Base-by-base conservation (phyloP, 768 basidiomycete genomes). In the Pleurotus salmoneostramineus region DNA sequence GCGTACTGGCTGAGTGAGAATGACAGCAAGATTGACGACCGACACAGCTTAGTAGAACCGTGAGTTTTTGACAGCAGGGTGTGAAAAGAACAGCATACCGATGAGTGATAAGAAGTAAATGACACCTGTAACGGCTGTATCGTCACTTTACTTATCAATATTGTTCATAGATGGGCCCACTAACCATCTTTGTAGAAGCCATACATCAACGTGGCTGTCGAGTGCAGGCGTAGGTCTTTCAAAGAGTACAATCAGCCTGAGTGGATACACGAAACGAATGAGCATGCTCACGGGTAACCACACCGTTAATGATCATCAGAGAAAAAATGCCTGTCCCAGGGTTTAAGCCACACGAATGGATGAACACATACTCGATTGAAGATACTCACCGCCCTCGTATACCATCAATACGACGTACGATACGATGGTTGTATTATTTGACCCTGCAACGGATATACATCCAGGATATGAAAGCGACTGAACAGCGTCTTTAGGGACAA, bases 1-100 rank as follows among this genome's bases (percentile, higher is more conserved):
- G 36, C 50, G 34, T 37, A 51, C 52, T 21, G 52, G 52, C 27
- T 55, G 52, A 27, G 52, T 55, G 52, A 55, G 52, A 8, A 55
- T 55, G n/a, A 55, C 31, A n/a, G 43, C 21, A 7, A 55, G 40
- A 31, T 55, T 55, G 8, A 55, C 37, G 14, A n/a, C 31, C 12
- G 52, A 55, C 4, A 42, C 40, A 36, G n/a, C 52, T 55, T 14
- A 12, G 5, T 11, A 40, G 8, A 15, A 1, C 8, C 21, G 27
- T 10, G 21, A 8, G 6, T 6, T 31, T 8, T n/a, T 8, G 48
- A 32, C 12, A 11, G 45, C 21, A 42, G n/a, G 12, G 8, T 47
- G 14, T n/a, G 12, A 3, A 49, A 21, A 11, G 15, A 21, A 27
- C 48, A 12, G 40, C 40, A 42, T 31, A 55, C 52, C 15, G 40